phyloP scores from a whole-genome alignment of 2,329 filamentous ascomycete species.

The Penicillium sp. region DNA sequence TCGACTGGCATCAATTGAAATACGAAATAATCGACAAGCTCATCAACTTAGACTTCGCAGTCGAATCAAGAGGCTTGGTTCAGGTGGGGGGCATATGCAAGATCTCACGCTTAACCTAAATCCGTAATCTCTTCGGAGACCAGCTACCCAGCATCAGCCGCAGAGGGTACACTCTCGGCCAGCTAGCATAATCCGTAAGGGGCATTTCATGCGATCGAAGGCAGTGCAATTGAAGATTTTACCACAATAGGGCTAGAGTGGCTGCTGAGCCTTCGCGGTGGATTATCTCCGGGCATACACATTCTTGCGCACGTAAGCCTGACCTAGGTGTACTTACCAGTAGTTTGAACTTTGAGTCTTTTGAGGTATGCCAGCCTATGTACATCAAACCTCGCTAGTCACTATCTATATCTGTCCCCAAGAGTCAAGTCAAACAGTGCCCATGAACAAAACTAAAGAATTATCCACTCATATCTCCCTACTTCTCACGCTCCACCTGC shows the following conservation, averaged over 20 bases:
- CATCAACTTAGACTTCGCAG: too few species aligned
- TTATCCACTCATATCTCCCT: neutral
- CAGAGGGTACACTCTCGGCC: neutral
- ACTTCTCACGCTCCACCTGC: slow-evolving; percentile 24
- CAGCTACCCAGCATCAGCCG: neutral
- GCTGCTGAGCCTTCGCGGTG: neutral
- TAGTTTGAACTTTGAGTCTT: too few species aligned
- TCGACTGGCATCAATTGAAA: neutral
- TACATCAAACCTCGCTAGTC: neutral
- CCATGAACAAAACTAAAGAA: neutral
- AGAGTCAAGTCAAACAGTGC: neutral
- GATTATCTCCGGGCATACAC: neutral
- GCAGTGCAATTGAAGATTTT: neutral
- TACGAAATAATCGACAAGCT: too few species aligned
- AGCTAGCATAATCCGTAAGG: neutral
- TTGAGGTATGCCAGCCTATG: too few species aligned
- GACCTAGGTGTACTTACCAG: too few species aligned
- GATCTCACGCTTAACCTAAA: neutral
- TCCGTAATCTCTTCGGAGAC: neutral
- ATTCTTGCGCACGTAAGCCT: neutral
- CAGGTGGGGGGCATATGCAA: neutral
- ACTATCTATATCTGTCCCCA: neutral
- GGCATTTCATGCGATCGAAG: neutral
- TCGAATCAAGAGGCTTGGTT: neutral
- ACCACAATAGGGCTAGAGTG: neutral